Evolutionary conservation across 176 grass and related monocot species (phyloP), one percentile per base, ranked within the genome.

Genomic region (Eleusine indica): DNA sequence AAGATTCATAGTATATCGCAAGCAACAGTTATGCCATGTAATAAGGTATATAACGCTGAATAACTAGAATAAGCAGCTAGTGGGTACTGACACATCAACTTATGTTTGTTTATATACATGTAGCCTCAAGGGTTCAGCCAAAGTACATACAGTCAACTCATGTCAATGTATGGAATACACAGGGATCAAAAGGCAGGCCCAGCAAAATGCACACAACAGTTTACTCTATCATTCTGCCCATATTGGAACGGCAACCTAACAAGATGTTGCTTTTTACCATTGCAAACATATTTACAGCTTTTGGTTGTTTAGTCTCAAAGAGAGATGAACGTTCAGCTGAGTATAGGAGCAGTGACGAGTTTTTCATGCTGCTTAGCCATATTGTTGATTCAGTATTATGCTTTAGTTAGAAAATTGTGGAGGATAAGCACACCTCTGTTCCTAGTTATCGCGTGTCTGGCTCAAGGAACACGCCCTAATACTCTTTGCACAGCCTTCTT

Each of bases 401-500:
- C 43, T 57, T 65, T 75, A 38, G 75, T 82, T 32, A 65, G 78
- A 81, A 77, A 71, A 84, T 28, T 77, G 86, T 11, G 63, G 66
- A 48, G 58, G 48, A 68, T 42, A 46, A 30, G 18, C 61, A 48
- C 22, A 57, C 78, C 35, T 69, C 37, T 41, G 74, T 79, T 74
- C 25, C 48, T 65, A 40, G 15, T 49, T 40, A 12, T 5, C 16
- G 40, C 9, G 14, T 37, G 15, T 52, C 43, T 32, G 28, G 10
- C 32, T 95, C 93, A 98, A 78, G 93, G 96, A 84, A 98, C 89
- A 75, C 96, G 89, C 4, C 86, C 93, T 71, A 98, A 63, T 18
- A 98, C 94, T 82, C 81, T 81, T 84, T 95, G 93, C 19, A 98
- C 91, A 40, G 93, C 93, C 62, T 84, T 90, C 87, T 98, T 98